These are phyloP conservation scores for Cryphonectria naterciae DNA, from an alignment of 2,329 filamentous ascomycete genomes.

Conservation along the genomic window DNA sequence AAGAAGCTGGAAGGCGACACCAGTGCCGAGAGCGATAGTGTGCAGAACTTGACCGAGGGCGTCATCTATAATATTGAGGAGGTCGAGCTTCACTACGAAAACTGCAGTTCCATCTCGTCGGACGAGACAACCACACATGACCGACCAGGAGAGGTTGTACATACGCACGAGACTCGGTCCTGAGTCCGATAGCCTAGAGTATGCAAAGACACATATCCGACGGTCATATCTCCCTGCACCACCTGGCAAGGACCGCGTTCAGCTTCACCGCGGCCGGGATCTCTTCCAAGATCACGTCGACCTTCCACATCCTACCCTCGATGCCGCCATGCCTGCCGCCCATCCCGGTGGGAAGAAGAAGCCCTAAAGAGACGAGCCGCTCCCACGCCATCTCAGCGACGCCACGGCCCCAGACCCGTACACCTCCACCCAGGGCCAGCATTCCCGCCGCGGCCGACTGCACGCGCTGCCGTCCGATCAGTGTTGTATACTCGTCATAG, in stretches of 20 bases:
- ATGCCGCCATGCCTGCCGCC: slow-evolving; percentile 57
- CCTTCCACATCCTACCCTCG: slow-evolving; percentile 72
- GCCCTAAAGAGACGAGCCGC: slow-evolving; percentile 66
- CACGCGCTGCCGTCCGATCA: slow-evolving; percentile 75
- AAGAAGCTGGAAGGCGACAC: background rate
- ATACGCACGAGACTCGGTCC: background rate
- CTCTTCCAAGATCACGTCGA: slow-evolving; percentile 79
- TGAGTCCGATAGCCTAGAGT: background rate
- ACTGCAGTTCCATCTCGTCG: background rate
- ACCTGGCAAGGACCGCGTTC: slow-evolving; percentile 65
- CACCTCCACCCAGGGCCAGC: slow-evolving; percentile 65
- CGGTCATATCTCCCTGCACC: slow-evolving; percentile 73
- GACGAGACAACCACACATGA: background rate
- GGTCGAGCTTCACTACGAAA: background rate
- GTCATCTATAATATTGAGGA: slow-evolving; percentile 6
- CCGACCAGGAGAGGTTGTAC: background rate
- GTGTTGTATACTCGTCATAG: slow-evolving; percentile 79
- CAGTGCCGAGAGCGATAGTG: background rate
- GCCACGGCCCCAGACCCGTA: slow-evolving; percentile 74
- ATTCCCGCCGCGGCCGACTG: slow-evolving; percentile 71
- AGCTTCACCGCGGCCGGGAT: slow-evolving; percentile 67
- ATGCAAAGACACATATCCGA: background rate
- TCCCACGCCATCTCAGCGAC: slow-evolving; percentile 79
- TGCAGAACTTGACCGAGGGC: slow-evolving; percentile 4
- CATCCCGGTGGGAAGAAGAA: slow-evolving; percentile 70